Conservation (phyloP, 441 rosid genomes). For the Croton setiger region DNA sequence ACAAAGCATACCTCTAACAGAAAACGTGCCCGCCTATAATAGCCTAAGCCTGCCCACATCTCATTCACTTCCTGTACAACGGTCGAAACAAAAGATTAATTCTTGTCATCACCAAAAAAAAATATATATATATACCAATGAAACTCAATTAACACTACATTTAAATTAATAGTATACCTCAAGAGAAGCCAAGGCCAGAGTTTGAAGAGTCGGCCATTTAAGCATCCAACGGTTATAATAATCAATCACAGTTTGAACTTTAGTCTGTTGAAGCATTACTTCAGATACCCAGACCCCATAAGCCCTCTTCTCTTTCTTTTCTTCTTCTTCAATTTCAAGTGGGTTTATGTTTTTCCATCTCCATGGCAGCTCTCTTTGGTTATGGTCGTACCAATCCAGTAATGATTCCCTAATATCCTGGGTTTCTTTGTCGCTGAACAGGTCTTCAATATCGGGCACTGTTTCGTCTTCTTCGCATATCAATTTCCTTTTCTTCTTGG, state of each 20-base stretch:
- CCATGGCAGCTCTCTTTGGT: constrained; percentile 79
- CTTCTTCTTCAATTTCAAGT: constrained; percentile 21
- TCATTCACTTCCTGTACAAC: constrained; percentile 81
- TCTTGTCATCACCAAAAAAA: neutral
- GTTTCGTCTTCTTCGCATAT: constrained; percentile 12
- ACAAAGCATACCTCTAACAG: constrained; percentile 59
- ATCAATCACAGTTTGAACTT: constrained; percentile 83
- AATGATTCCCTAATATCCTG: constrained; percentile 45
- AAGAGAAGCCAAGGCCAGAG: constrained; percentile 77
- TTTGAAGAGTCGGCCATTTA: constrained; percentile 76
- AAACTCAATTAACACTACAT: neutral
- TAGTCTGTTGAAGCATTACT: constrained; percentile 93
- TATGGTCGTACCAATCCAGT: constrained; percentile 68
- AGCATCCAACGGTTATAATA: constrained; percentile 88
- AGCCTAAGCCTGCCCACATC: constrained; percentile 96
- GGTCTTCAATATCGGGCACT: constrained; percentile 62
- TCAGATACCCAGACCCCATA: constrained; percentile 96
- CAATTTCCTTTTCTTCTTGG: constrained; percentile 8
- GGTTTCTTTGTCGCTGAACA: constrained; percentile 53
- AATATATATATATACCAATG: neutral
- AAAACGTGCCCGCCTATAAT: constrained; percentile 89
- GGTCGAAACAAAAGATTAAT: neutral
- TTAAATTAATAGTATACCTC: constrained; percentile 40
- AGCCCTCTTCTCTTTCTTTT: constrained; percentile 50
- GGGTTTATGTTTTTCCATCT: constrained; percentile 29